phyloP scores from a whole-genome alignment of 345 rosid species.

The Eucalyptus pauciflora region DNA sequence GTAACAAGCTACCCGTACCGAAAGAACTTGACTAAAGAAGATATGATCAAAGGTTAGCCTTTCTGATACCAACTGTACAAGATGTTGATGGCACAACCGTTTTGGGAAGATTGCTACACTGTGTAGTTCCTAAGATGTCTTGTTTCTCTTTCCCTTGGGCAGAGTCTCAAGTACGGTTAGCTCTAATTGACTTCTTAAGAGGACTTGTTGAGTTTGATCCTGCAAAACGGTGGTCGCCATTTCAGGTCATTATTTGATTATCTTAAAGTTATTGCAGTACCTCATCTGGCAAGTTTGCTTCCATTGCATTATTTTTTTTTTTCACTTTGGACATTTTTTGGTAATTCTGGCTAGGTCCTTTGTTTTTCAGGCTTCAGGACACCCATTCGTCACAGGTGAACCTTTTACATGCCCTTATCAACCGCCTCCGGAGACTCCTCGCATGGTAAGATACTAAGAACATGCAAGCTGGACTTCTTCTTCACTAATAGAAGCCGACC shows the following conservation, averaged over 20 bases:
- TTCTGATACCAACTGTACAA: background rate
- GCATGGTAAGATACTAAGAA: conserved; percentile 47
- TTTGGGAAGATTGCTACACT: background rate
- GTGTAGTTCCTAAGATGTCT: background rate
- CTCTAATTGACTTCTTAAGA: conserved; percentile 92
- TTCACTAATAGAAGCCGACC: background rate
- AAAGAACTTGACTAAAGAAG: conserved; percentile 70
- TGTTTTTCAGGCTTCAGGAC: conserved; percentile 80
- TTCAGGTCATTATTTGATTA: conserved; percentile 50
- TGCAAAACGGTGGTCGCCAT: conserved; percentile 98
- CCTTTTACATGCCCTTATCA: conserved; percentile 87
- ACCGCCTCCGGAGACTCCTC: conserved; percentile 82
- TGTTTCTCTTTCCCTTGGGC: background rate
- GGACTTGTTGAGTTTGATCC: conserved; percentile 99
- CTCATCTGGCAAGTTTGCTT: background rate
- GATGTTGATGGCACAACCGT: background rate
- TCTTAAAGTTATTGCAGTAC: background rate
- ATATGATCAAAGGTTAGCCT: conserved; percentile 64
- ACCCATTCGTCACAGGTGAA: conserved; percentile 97
- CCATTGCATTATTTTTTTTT: background rate
- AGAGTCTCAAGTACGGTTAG: conserved; percentile 85
- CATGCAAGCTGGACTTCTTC: background rate
- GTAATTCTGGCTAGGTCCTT: background rate
- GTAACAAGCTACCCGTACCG: conserved; percentile 80
- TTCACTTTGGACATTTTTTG: background rate